Percentiles rank a stretch among this genome's conserved stretches.
Evolutionary conservation across 2,329 filamentous ascomycete genomes (phyloP).

Genomic region (Fusarium camptoceras): DNA sequence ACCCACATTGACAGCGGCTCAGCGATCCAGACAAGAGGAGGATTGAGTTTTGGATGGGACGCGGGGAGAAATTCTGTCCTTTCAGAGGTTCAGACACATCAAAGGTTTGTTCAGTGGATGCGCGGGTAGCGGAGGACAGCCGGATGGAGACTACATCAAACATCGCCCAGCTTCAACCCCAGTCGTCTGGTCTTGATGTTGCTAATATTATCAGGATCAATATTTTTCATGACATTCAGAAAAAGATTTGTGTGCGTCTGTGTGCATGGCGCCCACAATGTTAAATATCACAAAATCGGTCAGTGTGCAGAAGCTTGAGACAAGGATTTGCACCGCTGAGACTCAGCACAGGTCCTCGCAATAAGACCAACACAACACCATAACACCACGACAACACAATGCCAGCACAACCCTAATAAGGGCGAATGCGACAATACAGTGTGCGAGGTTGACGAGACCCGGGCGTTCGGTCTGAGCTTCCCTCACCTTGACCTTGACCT

Average conservation of each 20-base stretch:
- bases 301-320: conserved; percentile 26
- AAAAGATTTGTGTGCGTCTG: conserved; percentile 28
- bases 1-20: conserved; percentile 48
- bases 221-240: conserved; percentile 33
- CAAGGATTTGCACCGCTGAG: conserved; percentile 30
- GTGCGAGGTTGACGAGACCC: conserved; percentile 30
- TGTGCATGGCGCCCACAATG: conserved; percentile 33
- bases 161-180: conserved; percentile 35
- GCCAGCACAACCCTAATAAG: conserved; percentile 30
- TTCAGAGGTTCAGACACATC: conserved; percentile 30
- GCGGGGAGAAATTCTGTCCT: conserved; percentile 42
- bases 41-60: conserved; percentile 32
- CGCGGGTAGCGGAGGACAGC: conserved; percentile 42
- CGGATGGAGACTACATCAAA: conserved; percentile 41
- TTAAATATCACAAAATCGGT: conserved; percentile 24
- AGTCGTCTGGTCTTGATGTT: conserved; percentile 25
- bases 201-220: conserved; percentile 26
- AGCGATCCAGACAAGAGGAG: conserved; percentile 46
- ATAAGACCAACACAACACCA: conserved; percentile 24
- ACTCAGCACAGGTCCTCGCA: conserved; percentile 11
- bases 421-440: conserved; percentile 41
- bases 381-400: conserved; percentile 29
- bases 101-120: conserved; percentile 34
- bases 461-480: conserved; percentile 44
- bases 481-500: conserved; percentile 41